Evolutionary conservation across 441 rosid species (phyloP), one percentile per base, ranked within the genome.

Genomic region (Euphorbia corollata): DNA sequence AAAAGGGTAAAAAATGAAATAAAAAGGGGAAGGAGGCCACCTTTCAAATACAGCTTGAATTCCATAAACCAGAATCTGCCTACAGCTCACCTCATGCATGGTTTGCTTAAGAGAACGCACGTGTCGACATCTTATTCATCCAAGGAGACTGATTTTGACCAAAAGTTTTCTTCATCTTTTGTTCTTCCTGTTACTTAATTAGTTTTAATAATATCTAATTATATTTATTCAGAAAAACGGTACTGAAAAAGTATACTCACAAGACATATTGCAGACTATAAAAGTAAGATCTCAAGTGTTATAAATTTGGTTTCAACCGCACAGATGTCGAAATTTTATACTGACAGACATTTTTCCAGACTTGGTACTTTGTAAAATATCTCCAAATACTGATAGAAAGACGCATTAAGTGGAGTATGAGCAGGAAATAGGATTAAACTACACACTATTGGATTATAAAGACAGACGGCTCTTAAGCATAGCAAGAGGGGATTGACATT

Each of bases 31-130:
- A 53, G 55, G 24, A 10, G 7, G 63, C 22, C 63, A 13, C 18
- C 65, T 73, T 79, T 65, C 75, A 50, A 23, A 63, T 80, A 74
- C 86, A 84, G 86, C 84, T 85, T 77, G 78, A 78, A 78, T 71
- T 67, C 75, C 80, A 78, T 78, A 80, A 75, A 63, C 81, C 10
- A 82, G 86, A 80, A 77, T 73, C 79, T 74, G 78, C 77, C 39
- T 79, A 77, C 87, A 81, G 86, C 89, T 81, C 85, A 81, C 85
- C 89, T 81, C 82, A 81, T 75, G 73, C 65, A 22, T 64, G 76
- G 39, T 20, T 67, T 66, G n/a, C 43, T 67, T 58, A 58, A 16
- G 68, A 32, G 67, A n/a, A 36, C 45, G 75, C 82, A 73, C 78
- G 78, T 74, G 83, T 73, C 75, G 27, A 27, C 15, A 3, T 5